A percentile compares a stretch with the other conserved stretches of the same genome.
Conservation (phyloP, 345 rosid species). For the Eucalyptus pauciflora region DNA sequence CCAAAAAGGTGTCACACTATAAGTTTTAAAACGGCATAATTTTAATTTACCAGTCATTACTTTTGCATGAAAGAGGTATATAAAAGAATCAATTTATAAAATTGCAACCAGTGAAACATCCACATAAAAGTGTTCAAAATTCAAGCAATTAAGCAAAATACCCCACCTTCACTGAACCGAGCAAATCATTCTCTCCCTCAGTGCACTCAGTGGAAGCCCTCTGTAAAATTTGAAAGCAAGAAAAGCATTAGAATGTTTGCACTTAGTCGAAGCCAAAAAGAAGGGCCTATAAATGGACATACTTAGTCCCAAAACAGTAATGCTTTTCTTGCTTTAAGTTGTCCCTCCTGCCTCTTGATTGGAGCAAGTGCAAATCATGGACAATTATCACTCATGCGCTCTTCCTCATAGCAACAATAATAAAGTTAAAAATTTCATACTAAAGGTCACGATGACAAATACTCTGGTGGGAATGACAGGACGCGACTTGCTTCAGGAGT, state of each 20-base stretch:
- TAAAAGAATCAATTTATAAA: neutral
- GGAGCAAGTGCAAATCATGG: no score
- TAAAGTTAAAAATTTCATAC: no score
- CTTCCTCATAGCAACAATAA: no score
- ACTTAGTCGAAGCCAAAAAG: no score
- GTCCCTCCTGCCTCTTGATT: no score
- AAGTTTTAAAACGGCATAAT: neutral
- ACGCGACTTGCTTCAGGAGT: accelerated
- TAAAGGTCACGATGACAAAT: accelerated
- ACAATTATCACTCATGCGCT: no score
- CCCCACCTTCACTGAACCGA: conserved; percentile 76
- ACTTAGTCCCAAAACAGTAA: no score
- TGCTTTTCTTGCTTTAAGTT: no score
- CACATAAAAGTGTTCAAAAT: neutral
- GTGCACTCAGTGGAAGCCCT: conserved; percentile 18
- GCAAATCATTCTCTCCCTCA: conserved; percentile 87
- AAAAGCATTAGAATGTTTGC: no score
- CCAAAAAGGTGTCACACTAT: neutral
- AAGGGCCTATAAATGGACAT: no score
- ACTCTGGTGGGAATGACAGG: accelerated
- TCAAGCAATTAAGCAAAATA: neutral
- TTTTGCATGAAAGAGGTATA: neutral
- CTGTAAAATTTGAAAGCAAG: accelerated
- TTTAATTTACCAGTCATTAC: neutral
- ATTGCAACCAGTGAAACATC: neutral